Evolutionary conservation across 1,284 basidiomycete species (phyloP).

Genomic region (Lentinus polychrous): DNA sequence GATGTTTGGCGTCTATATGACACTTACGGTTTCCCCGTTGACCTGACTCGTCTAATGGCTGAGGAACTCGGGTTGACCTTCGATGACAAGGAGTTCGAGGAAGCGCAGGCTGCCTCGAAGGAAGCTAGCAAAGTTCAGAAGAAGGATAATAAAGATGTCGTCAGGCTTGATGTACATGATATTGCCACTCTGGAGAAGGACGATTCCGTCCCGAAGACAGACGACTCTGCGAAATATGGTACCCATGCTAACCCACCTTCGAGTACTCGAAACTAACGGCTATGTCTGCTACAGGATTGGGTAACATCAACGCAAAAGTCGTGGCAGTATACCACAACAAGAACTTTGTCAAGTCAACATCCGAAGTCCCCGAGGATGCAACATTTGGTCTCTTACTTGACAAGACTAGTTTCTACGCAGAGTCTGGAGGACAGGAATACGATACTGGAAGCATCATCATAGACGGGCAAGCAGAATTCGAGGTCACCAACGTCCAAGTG

Average conservation of each 20-base stretch:
- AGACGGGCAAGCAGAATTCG: constrained; percentile 88
- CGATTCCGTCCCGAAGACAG: constrained; percentile 80
- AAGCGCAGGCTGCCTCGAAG: constrained; percentile 83
- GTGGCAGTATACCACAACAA: constrained; percentile 86
- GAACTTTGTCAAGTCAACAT: constrained; percentile 68
- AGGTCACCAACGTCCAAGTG: constrained; percentile 88
- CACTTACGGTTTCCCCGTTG: constrained; percentile 97
- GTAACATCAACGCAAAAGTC: constrained; percentile 72
- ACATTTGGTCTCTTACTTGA: constrained; percentile 88
- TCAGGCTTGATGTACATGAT: constrained; percentile 96
- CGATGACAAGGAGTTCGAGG: constrained; percentile 87
- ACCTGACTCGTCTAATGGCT: constrained; percentile 96
- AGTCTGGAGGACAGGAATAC: constrained; percentile 95
- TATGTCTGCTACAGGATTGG: constrained; percentile 42
- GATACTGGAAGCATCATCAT: constrained; percentile 94
- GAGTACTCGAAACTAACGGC: background rate
- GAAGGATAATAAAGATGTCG: constrained; percentile 59
- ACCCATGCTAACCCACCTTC: background rate
- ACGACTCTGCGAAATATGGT: constrained; percentile 73
- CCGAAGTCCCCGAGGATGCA: constrained; percentile 52
- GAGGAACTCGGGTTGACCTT: constrained; percentile 86
- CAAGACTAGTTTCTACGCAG: constrained; percentile 96
- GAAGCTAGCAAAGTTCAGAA: constrained; percentile 87
- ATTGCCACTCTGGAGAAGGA: constrained; percentile 84
- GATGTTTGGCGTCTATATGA: constrained; percentile 99